Evolutionary conservation across 495 filamentous ascomycete genomes (phyloP).

Genomic region (Aspergillus campestris): DNA sequence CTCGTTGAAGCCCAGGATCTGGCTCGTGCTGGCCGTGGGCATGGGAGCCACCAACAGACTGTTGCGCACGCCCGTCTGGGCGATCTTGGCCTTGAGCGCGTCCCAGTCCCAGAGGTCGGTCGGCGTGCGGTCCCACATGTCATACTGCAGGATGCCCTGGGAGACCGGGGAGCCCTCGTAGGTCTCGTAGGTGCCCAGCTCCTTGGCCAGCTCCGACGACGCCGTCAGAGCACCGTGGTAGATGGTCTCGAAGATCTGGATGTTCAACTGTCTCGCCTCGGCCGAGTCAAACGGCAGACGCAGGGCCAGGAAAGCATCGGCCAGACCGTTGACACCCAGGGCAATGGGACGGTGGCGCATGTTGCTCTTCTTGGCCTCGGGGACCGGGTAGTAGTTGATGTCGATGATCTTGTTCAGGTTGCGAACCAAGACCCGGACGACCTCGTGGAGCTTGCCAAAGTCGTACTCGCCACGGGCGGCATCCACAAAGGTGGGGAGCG

Average conservation of each 20-base stretch:
- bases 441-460: conserved; percentile 92
- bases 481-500: conserved; percentile 84
- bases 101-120: conserved; percentile 96
- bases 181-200: conserved; percentile 74
- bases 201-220: conserved; percentile 76
- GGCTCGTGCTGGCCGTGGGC: conserved; percentile 92
- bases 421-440: conserved; percentile 76
- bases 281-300: conserved; percentile 94
- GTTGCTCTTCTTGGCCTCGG: conserved; percentile 89
- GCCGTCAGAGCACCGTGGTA: conserved; percentile 92
- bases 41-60: conserved; percentile 91
- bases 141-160: conserved; percentile 92
- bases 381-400: conserved; percentile 92
- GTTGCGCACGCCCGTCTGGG: conserved; percentile 88
- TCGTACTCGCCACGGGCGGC: conserved; percentile 72
- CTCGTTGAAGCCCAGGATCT: conserved; percentile 97
- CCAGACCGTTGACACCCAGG: conserved; percentile 94
- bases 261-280: conserved; percentile 88
- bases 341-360: conserved; percentile 91
- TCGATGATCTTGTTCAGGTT: conserved; percentile 98
- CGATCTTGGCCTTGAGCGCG: conserved; percentile 79
- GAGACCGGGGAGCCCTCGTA: conserved; percentile 93
- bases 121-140: conserved; percentile 95
- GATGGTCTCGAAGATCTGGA: conserved; percentile 98
- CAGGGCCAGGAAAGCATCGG: conserved; percentile 96